Percentiles rank a stretch among this genome's conserved stretches.
These are phyloP conservation scores for Fusarium verticillioides DNA, from an alignment of 2,329 filamentous ascomycete species.

Conservation along the genomic window DNA sequence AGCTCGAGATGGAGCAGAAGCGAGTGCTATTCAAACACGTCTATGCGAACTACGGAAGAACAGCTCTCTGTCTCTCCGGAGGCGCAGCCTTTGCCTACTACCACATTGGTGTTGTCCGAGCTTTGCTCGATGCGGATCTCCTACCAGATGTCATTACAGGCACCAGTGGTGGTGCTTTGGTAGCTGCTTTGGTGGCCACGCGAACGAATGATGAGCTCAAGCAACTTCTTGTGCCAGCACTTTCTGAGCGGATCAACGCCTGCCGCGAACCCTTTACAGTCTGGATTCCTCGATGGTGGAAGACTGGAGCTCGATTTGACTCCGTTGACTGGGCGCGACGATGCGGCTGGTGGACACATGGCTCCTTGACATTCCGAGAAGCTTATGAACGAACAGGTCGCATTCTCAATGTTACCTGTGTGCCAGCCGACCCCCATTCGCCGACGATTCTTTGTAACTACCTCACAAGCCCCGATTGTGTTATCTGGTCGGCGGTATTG, in stretches of 20 bases:
- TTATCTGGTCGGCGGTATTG: constrained; percentile 96
- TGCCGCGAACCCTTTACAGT: constrained; percentile 80
- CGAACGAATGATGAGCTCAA: constrained; percentile 93
- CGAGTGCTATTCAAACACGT: constrained; percentile 86
- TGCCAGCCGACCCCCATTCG: constrained; percentile 94
- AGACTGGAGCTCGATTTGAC: constrained; percentile 93
- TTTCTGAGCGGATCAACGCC: constrained; percentile 86
- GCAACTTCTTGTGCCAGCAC: constrained; percentile 82
- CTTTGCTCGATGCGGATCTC: constrained; percentile 84
- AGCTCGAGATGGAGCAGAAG: constrained; percentile 79
- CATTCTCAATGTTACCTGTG: constrained; percentile 94
- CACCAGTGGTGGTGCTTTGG: constrained; percentile 91
- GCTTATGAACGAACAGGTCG: constrained; percentile 94
- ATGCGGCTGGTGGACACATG: constrained; percentile 89
- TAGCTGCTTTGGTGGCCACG: constrained; percentile 88
- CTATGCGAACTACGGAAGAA: constrained; percentile 90
- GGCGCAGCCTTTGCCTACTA: constrained; percentile 97
- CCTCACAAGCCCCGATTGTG: constrained; percentile 92
- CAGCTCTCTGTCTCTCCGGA: constrained; percentile 91
- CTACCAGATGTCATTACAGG: constrained; percentile 96
- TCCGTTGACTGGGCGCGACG: constrained; percentile 88
- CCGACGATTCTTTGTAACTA: constrained; percentile 95
- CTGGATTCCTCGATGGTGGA: constrained; percentile 89
- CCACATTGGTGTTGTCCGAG: constrained; percentile 92
- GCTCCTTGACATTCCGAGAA: constrained; percentile 93